Evolutionary conservation across 306 rosid genomes (phyloP), one percentile per base, ranked within the genome.

Genomic region (Cicer cuneatum): DNA sequence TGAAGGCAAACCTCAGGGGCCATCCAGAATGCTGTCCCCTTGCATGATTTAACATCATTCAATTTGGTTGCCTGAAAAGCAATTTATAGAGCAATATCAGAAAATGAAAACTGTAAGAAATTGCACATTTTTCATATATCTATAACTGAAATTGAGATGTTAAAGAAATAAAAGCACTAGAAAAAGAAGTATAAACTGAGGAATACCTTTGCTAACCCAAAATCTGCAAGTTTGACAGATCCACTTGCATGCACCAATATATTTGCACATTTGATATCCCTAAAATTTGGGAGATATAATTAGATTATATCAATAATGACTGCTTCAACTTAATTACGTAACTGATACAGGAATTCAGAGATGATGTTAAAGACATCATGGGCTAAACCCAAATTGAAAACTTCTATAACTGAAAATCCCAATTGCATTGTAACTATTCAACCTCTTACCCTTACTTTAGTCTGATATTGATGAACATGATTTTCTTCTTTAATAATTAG

Each of bases 261-360:
- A 81, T 94, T 94, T 67, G 96, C 97, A 82, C 99, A 92, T 85
- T 94, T 94, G 45, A 94, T 84, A 82, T 94, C 97, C 99, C 99
- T 94, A 77, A 29, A 79, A 72, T 79, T 69, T 53, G 67, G 46
- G 52, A 71, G 64, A 65, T 39, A 45, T 24, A 16, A 60, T 74
- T 10, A 77, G 79, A 81, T 72, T 42, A 81, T 64, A 71, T 42
- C 13, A 37, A 57, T 14, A 73, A 67, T 45, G 76, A 39, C 29
- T 49, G 48, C 33, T 74, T 63, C 66, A 66, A 43, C 60, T 52
- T 13, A 66, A 66, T 76, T 56, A 56, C 40, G 38, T 56, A 71
- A 72, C 51, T 24, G 58, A 56, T 49, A 24, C 49, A 68, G 37
- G 33, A 68, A 61, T 38, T 37, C 77, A 51, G 35, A 70, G 24